A percentile compares a stretch with the other conserved stretches of the same genome.
These are phyloP conservation scores for Remersonia thermophila DNA, from an alignment of 2,329 filamentous ascomycete genomes.

Conservation along the genomic window DNA sequence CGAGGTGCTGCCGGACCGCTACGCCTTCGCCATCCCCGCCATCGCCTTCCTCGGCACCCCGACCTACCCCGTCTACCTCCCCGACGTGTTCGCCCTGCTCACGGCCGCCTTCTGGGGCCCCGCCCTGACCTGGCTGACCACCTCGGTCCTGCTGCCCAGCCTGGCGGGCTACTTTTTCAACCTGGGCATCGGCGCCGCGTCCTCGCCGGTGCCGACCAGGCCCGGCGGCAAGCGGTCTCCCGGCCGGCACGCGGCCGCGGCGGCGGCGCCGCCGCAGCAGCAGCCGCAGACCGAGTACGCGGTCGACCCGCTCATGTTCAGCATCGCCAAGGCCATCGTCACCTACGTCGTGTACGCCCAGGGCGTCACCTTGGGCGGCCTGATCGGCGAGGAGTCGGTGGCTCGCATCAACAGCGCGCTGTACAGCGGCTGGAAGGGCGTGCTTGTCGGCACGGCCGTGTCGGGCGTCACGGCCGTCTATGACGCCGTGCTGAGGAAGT, in stretches of 20 bases:
- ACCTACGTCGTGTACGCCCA: slow-evolving; percentile 71
- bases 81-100: slow-evolving; percentile 70
- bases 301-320: slow-evolving; percentile 82
- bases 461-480: slow-evolving; percentile 60
- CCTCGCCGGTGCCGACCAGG: neutral
- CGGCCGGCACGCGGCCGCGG: neutral
- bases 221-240: neutral
- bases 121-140: slow-evolving; percentile 62
- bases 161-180: slow-evolving; percentile 84
- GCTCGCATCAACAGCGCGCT: slow-evolving; percentile 52
- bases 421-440: slow-evolving; percentile 58
- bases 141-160: slow-evolving; percentile 57
- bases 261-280: neutral
- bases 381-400: slow-evolving; percentile 48
- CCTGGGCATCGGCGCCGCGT: slow-evolving; percentile 44
- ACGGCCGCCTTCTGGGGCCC: slow-evolving; percentile 75
- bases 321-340: slow-evolving; percentile 72
- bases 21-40: slow-evolving; percentile 60
- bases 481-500: slow-evolving; percentile 64
- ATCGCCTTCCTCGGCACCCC: slow-evolving; percentile 41
- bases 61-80: slow-evolving; percentile 53
- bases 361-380: slow-evolving; percentile 48
- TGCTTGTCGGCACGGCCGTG: slow-evolving; percentile 56
- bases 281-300: slow-evolving; percentile 33
- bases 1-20: slow-evolving; percentile 58